These are phyloP conservation scores for Margaritispora aquatica DNA, from an alignment of 495 filamentous ascomycete species.

Conservation along the genomic window DNA sequence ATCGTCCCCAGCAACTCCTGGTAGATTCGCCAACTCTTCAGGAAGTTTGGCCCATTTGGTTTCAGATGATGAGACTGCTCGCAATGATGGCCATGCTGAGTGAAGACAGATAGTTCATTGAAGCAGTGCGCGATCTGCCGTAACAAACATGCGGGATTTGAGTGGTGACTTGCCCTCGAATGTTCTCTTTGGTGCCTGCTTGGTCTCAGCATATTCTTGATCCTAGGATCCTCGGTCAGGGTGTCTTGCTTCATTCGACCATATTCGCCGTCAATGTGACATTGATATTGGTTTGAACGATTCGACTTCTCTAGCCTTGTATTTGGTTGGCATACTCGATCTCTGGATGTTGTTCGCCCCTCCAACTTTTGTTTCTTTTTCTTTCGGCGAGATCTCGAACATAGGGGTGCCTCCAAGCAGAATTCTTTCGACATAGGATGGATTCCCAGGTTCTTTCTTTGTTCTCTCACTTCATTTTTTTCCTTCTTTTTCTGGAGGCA, in stretches of 20 bases:
- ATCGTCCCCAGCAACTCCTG: too few species aligned
- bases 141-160: not conserved
- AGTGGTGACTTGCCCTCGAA: not conserved
- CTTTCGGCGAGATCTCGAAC: not conserved
- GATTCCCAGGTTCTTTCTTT: too few species aligned
- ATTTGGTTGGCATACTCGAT: not conserved
- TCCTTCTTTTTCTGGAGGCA: not conserved
- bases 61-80: too few species aligned
- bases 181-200: not conserved
- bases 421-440: too few species aligned
- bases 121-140: not conserved
- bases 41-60: too few species aligned
- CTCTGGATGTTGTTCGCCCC: not conserved
- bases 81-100: not conserved
- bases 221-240: not conserved
- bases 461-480: not conserved
- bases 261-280: not conserved
- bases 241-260: not conserved
- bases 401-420: too few species aligned
- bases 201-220: not conserved
- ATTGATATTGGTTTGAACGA: not conserved
- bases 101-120: not conserved
- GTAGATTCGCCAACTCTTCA: too few species aligned
- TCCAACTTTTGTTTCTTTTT: not conserved
- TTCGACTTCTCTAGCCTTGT: not conserved